Conservation (phyloP, 495 filamentous ascomycete species). For the Trichocladium antarcticum region DNA sequence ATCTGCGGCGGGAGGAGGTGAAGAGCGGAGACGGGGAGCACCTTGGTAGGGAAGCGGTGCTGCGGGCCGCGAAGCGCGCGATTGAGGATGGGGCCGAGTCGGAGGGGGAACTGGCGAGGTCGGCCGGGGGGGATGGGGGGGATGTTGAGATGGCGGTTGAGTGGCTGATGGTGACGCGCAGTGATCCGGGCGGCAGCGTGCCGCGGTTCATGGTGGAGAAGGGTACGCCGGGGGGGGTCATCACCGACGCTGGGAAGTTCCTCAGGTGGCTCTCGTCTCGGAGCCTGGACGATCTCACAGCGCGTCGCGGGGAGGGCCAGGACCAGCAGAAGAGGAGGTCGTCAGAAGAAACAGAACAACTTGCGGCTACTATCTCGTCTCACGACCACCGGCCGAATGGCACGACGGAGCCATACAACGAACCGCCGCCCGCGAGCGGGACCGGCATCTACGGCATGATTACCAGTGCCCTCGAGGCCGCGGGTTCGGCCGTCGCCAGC, state of each 20-base stretch:
- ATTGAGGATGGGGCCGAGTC: constrained; percentile 18
- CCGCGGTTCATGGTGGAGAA: constrained; percentile 91
- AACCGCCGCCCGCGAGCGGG: constrained; percentile 29
- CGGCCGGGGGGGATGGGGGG: constrained; percentile 18
- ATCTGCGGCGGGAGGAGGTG: constrained; percentile 21
- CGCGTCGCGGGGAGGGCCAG: constrained; percentile 3
- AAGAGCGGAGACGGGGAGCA: constrained; percentile 9
- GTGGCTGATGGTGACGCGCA: constrained; percentile 96
- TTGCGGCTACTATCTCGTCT: not conserved
- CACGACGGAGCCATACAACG: constrained; percentile 8
- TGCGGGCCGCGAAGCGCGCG: constrained; percentile 21
- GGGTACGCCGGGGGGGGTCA: constrained; percentile 75
- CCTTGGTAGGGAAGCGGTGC: constrained; percentile 22
- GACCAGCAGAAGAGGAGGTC: not conserved
- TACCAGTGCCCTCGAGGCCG: constrained; percentile 33
- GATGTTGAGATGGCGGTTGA: constrained; percentile 56
- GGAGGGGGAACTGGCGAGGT: not conserved
- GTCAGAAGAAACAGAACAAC: constrained; percentile 19
- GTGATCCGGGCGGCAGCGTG: constrained; percentile 84
- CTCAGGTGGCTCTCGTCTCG: constrained; percentile 66
- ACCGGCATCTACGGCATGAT: constrained; percentile 44
- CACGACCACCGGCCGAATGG: not conserved
- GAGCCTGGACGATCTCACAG: constrained; percentile 27
- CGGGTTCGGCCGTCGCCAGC: constrained; percentile 33
- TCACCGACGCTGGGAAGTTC: constrained; percentile 73